A percentile compares a stretch with the other conserved stretches of the same genome.
Evolutionary conservation across 192 early-diverging fungal species (phyloP).

Genomic region (Umbelopsis isabellina): DNA sequence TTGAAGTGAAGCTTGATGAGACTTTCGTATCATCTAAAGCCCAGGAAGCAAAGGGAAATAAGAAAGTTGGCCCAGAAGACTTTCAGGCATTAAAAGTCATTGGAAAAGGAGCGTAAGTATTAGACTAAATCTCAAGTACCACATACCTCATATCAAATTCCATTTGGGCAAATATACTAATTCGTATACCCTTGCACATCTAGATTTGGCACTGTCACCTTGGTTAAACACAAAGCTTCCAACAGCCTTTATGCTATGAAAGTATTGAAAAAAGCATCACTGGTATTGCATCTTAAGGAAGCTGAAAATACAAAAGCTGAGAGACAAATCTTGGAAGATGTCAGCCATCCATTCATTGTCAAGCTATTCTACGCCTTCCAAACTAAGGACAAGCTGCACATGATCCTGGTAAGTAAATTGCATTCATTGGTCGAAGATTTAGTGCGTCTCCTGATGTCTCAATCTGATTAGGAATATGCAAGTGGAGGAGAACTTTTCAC

Average conservation of each 20-base stretch:
- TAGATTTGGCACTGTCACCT: conserved; percentile 83
- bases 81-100: conserved; percentile 57
- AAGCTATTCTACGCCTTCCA: conserved; percentile 94
- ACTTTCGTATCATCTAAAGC: conserved; percentile 48
- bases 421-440: not conserved
- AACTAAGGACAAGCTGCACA: conserved; percentile 80
- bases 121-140: not conserved
- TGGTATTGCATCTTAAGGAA: conserved; percentile 81
- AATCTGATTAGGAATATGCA: conserved; percentile 63
- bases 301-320: conserved; percentile 87
- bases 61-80: conserved; percentile 51
- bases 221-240: conserved; percentile 72
- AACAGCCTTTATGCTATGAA: conserved; percentile 86
- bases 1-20: conserved; percentile 50
- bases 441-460: not conserved
- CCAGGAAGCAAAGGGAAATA: conserved; percentile 31
- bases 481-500: conserved; percentile 93
- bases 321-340: conserved; percentile 82
- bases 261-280: conserved; percentile 86
- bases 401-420: conserved; percentile 65
- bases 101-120: conserved; percentile 57
- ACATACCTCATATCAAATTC: not conserved
- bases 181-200: not conserved
- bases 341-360: conserved; percentile 91
- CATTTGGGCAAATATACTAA: not conserved